A percentile compares a stretch with the other conserved stretches of the same genome.
phyloP scores from a whole-genome alignment of 805 yeast genomes.

The Kregervanrija delftensis region DNA sequence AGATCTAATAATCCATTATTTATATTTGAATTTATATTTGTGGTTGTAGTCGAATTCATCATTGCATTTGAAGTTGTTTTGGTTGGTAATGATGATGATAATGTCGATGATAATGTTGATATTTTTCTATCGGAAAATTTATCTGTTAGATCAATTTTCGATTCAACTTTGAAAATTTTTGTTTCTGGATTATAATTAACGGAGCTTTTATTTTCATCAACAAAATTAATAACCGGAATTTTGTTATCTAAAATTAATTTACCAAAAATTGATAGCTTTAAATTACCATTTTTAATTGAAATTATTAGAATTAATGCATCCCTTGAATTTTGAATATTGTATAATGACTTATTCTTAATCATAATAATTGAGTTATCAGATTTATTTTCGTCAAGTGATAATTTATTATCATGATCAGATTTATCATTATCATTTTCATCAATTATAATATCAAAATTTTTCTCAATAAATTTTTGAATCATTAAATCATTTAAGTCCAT shows the following conservation, averaged over 20 bases:
- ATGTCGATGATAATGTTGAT: not conserved
- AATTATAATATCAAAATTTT: constrained; percentile 23
- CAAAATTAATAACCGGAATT: constrained; percentile 21
- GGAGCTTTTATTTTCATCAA: constrained; percentile 18
- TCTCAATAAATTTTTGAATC: constrained; percentile 15
- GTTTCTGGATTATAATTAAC: constrained; percentile 18
- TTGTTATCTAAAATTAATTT: constrained; percentile 21
- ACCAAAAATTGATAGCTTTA: constrained; percentile 30
- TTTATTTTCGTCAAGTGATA: not conserved
- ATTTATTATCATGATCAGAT: not conserved
- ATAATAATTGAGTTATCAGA: constrained; percentile 25
- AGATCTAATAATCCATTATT: not conserved
- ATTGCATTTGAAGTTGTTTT: constrained; percentile 2
- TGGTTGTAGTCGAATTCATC: not conserved
- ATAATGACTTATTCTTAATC: constrained; percentile 30
- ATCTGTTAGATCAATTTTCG: constrained; percentile 18
- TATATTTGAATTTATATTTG: not conserved
- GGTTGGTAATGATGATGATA: not conserved
- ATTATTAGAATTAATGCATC: constrained; percentile 28
- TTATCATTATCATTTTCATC: constrained; percentile 4
- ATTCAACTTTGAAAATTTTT: constrained; percentile 25
- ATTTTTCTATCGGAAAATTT: constrained; percentile 12
- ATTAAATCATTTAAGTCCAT: constrained; percentile 17
- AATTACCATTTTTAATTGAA: constrained; percentile 19
- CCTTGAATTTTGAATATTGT: constrained; percentile 30